phyloP scores from a whole-genome alignment of 208 protist genomes.

The Wallacemonas rigidus region DNA sequence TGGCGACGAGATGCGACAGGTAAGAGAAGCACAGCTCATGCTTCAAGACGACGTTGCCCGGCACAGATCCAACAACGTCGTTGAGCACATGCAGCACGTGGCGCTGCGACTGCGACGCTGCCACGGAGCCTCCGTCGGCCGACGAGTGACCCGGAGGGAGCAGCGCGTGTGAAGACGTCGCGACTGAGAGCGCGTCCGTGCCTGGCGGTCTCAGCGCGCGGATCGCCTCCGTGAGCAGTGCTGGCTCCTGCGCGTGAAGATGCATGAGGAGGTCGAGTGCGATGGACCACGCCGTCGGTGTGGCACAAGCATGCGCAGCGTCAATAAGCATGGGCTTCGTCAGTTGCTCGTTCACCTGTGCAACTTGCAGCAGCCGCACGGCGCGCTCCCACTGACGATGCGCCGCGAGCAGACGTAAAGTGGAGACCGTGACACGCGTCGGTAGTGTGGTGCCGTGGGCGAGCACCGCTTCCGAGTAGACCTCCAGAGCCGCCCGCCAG shows the following conservation, averaged over 20 bases:
- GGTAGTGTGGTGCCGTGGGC: constrained; percentile 66
- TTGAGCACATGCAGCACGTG: constrained; percentile 61
- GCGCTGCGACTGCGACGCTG: constrained; percentile 27
- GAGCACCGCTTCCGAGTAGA: constrained; percentile 66
- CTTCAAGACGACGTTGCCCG: constrained; percentile 44
- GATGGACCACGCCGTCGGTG: constrained; percentile 40
- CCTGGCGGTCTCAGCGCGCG: constrained; percentile 66
- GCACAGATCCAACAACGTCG: constrained; percentile 58
- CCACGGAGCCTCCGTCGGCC: neutral
- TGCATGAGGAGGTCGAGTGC: constrained; percentile 61
- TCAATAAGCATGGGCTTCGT: constrained; percentile 79
- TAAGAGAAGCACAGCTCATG: constrained; percentile 71
- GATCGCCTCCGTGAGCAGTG: constrained; percentile 57
- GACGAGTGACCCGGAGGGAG: constrained; percentile 14
- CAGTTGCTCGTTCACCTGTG: constrained; percentile 63
- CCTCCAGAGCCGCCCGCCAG: constrained; percentile 64
- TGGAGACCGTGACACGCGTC: constrained; percentile 59
- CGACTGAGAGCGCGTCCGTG: constrained; percentile 37
- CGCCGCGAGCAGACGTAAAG: constrained; percentile 72
- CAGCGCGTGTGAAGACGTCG: constrained; percentile 33
- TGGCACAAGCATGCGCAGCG: constrained; percentile 69
- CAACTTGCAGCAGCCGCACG: constrained; percentile 55
- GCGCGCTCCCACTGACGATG: constrained; percentile 64
- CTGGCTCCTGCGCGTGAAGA: constrained; percentile 62
- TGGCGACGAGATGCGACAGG: constrained; percentile 73